Conservation (phyloP, 495 filamentous ascomycete genomes). For the Hypomontagnella monticulosa region DNA sequence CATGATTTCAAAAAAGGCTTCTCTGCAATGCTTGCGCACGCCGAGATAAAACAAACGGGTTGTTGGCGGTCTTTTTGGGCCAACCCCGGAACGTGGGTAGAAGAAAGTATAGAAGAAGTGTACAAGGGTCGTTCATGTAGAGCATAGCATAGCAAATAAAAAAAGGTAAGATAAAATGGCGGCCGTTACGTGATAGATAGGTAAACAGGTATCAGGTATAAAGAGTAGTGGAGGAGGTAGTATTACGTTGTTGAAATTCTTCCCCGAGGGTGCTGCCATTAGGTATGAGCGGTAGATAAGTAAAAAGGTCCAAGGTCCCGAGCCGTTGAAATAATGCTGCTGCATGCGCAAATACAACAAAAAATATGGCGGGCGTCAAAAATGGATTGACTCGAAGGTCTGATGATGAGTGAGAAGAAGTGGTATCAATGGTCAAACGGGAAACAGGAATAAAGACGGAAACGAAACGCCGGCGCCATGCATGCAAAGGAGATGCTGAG, state of each 20-base stretch:
- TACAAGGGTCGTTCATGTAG: slow-evolving; percentile 21
- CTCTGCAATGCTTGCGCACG: slow-evolving; percentile 28
- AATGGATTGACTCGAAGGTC: background rate
- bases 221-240: background rate
- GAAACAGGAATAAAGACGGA: background rate
- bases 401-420: slow-evolving; percentile 19
- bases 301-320: background rate
- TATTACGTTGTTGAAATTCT: slow-evolving; percentile 26
- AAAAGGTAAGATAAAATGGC: background rate
- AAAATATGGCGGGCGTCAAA: slow-evolving; percentile 29
- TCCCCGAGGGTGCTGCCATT: slow-evolving; percentile 23
- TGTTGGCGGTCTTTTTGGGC: slow-evolving; percentile 26
- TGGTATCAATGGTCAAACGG: slow-evolving; percentile 39
- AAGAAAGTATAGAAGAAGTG: slow-evolving; percentile 30
- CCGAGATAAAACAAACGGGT: slow-evolving; percentile 21
- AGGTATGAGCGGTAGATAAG: background rate
- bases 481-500: slow-evolving; percentile 41
- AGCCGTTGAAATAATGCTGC: background rate
- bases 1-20: slow-evolving; percentile 13
- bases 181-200: slow-evolving; percentile 14
- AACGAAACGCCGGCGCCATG: slow-evolving; percentile 46
- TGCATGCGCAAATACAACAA: slow-evolving; percentile 17
- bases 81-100: slow-evolving; percentile 1
- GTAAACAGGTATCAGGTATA: background rate
- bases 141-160: slow-evolving; percentile 15